Evolutionary conservation across 2,329 filamentous ascomycete species (phyloP).

Genomic region (Fusarium aywerte): DNA sequence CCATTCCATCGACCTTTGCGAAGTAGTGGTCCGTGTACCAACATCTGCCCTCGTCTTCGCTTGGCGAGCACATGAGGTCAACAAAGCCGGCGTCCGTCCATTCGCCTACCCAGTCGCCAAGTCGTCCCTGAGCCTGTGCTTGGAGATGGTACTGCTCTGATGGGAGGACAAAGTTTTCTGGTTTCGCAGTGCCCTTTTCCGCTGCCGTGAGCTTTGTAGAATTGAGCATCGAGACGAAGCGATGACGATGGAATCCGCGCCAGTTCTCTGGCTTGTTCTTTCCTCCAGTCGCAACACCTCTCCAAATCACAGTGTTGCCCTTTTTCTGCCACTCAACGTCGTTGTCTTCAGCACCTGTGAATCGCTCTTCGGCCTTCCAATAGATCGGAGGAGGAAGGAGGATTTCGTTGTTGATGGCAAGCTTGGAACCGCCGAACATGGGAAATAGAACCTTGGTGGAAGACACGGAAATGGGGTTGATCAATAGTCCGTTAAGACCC

Average conservation of each 20-base stretch:
- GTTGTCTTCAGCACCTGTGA: constrained; percentile 65
- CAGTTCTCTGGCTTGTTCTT: constrained; percentile 70
- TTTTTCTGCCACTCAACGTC: constrained; percentile 69
- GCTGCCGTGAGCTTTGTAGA: constrained; percentile 65
- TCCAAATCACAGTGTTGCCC: constrained; percentile 66
- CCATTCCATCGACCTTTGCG: constrained; percentile 52
- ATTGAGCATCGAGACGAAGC: constrained; percentile 79
- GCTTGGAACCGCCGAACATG: constrained; percentile 75
- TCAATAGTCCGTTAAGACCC: constrained; percentile 72
- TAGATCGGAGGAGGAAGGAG: constrained; percentile 76
- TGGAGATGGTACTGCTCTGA: constrained; percentile 58
- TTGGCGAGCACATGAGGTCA: constrained; percentile 63
- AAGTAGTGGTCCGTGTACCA: constrained; percentile 62
- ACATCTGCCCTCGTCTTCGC: constrained; percentile 54
- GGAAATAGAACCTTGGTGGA: constrained; percentile 69
- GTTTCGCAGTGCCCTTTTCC: constrained; percentile 55
- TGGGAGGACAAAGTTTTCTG: constrained; percentile 67
- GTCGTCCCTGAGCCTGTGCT: constrained; percentile 56
- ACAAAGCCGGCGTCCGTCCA: constrained; percentile 65
- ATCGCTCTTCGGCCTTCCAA: constrained; percentile 71
- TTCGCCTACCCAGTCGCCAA: constrained; percentile 61
- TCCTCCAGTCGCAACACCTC: constrained; percentile 74
- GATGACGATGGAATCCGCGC: constrained; percentile 78
- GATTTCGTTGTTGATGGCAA: constrained; percentile 76
- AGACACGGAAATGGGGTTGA: constrained; percentile 66